phyloP scores from a whole-genome alignment of 2,329 filamentous ascomycete species.

The Penicillium italicum region DNA sequence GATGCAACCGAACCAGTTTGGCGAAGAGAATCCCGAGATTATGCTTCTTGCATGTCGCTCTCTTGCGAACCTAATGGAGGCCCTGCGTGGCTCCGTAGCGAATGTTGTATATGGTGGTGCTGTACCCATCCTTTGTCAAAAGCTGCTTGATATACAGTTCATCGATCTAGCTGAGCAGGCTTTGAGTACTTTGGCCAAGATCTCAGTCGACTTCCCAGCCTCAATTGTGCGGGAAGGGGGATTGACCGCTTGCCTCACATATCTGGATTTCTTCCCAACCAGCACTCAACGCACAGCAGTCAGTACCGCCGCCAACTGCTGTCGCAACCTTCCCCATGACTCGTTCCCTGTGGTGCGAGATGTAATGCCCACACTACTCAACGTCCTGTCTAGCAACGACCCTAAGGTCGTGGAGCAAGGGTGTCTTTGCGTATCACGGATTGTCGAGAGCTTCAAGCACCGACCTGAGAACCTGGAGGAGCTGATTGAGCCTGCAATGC shows the following conservation, averaged over 20 bases:
- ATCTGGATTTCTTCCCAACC: conserved; percentile 95
- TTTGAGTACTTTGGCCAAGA: conserved; percentile 93
- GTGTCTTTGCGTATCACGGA: conserved; percentile 88
- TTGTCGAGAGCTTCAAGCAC: conserved; percentile 95
- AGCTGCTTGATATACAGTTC: conserved; percentile 91
- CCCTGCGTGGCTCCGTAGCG: conserved; percentile 82
- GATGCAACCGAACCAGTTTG: conserved; percentile 86
- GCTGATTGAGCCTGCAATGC: conserved; percentile 80
- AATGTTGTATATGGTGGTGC: conserved; percentile 98
- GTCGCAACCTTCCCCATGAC: conserved; percentile 91
- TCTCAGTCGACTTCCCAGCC: conserved; percentile 90
- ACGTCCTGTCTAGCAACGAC: conserved; percentile 86
- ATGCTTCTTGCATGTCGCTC: conserved; percentile 96
- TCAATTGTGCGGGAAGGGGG: conserved; percentile 95
- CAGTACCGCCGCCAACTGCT: conserved; percentile 96
- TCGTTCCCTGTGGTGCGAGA: conserved; percentile 88
- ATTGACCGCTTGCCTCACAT: conserved; percentile 89
- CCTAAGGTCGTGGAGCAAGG: conserved; percentile 96
- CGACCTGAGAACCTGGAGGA: conserved; percentile 85
- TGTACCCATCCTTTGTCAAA: conserved; percentile 90
- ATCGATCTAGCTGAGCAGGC: conserved; percentile 98
- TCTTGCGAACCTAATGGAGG: conserved; percentile 96
- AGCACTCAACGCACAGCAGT: conserved; percentile 95
- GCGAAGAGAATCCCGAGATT: conserved; percentile 89
- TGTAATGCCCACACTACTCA: conserved; percentile 92